Evolutionary conservation across 1,284 basidiomycete genomes (phyloP).

Genomic region (Amylostereum chailletii): DNA sequence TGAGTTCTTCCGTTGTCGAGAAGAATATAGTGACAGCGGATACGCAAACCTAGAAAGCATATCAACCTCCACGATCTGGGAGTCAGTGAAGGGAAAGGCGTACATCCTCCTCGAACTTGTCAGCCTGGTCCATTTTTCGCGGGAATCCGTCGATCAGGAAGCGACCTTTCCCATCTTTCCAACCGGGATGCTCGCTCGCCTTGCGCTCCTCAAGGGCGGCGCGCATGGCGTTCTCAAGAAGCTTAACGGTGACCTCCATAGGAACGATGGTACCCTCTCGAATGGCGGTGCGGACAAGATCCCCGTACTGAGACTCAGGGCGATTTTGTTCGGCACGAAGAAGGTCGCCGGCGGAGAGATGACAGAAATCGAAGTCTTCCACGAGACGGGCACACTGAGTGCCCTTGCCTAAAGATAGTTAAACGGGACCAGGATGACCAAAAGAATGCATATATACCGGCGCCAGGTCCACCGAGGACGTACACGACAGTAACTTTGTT

Average conservation of each 20-base stretch:
- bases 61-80: slow-evolving; percentile 1
- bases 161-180: slow-evolving; percentile 70
- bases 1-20: slow-evolving; percentile 83
- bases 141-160: slow-evolving; percentile 99
- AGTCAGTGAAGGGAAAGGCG: slow-evolving; percentile 17
- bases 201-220: slow-evolving; percentile 43
- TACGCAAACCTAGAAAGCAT: slow-evolving; percentile 56
- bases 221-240: slow-evolving; percentile 90
- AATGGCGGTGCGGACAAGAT: slow-evolving; percentile 86
- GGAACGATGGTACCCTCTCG: slow-evolving; percentile 93
- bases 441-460: slow-evolving; percentile 39
- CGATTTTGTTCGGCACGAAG: slow-evolving; percentile 91
- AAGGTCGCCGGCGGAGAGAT: slow-evolving; percentile 96
- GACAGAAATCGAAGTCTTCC: slow-evolving; percentile 84
- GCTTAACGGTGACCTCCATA: slow-evolving; percentile 93
- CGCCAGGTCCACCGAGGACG: slow-evolving; percentile 95
- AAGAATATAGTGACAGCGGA: slow-evolving; percentile 84
- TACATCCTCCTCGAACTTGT: slow-evolving; percentile 87
- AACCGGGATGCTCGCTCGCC: slow-evolving; percentile 37
- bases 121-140: slow-evolving; percentile 96
- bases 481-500: slow-evolving; percentile 85
- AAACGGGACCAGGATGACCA: background rate
- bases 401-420: slow-evolving; percentile 71
- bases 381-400: slow-evolving; percentile 91
- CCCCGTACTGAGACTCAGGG: slow-evolving; percentile 78